These are phyloP conservation scores for Podospora bellae-mahoneyi DNA, from an alignment of 495 filamentous ascomycete genomes.

Conservation along the genomic window DNA sequence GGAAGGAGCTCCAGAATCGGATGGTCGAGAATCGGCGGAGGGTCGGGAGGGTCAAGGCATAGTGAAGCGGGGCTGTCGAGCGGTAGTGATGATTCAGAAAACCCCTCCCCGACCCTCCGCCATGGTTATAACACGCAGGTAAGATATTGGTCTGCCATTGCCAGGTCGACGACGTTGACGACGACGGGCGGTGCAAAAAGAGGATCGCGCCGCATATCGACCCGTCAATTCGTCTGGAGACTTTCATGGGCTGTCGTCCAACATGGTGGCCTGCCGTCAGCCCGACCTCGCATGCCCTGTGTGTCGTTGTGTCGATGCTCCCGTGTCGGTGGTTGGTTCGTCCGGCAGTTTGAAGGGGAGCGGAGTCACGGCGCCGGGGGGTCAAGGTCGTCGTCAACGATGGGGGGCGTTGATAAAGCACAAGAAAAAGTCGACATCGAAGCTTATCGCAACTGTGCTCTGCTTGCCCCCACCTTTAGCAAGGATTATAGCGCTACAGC, in stretches of 20 bases:
- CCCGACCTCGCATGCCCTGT: conserved; percentile 34
- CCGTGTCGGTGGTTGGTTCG: neutral
- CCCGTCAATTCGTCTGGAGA: conserved; percentile 50
- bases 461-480: neutral
- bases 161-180: conserved; percentile 36
- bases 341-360: neutral
- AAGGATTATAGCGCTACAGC: neutral
- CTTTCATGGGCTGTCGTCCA: conserved; percentile 51
- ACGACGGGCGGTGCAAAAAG: conserved; percentile 39
- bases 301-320: conserved; percentile 6
- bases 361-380: neutral
- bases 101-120: conserved; percentile 16
- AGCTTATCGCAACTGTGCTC: conserved; percentile 20
- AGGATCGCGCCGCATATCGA: conserved; percentile 51
- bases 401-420: neutral
- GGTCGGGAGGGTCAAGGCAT: conserved; percentile 8
- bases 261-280: conserved; percentile 46
- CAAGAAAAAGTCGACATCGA: conserved; percentile 16
- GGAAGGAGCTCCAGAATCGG: conserved; percentile 21
- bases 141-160: neutral
- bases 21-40: conserved; percentile 12
- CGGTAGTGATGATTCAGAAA: neutral
- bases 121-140: conserved; percentile 16
- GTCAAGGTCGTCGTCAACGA: neutral
- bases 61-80: conserved; percentile 13